phyloP scores from a whole-genome alignment of 495 filamentous ascomycete genomes.

The Podospora anserina region DNA sequence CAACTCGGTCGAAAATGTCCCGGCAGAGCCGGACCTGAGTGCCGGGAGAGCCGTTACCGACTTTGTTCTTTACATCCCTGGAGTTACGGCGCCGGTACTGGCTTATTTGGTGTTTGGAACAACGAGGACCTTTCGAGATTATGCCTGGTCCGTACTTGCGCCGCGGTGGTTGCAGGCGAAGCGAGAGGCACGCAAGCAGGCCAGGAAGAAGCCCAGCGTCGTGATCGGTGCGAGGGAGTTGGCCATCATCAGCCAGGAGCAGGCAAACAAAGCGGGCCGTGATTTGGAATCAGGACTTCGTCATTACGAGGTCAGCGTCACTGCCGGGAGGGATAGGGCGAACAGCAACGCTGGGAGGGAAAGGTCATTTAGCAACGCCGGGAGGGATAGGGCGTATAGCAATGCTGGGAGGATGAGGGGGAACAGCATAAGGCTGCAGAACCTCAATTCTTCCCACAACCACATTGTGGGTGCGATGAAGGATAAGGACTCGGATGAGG shows the following conservation, averaged over 20 bases:
- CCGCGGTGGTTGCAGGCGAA: conserved; percentile 15
- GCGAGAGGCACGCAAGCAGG: neutral
- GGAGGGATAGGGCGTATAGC: neutral
- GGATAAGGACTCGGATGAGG: conserved; percentile 12
- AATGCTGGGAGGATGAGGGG: neutral
- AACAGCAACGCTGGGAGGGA: conserved; percentile 1
- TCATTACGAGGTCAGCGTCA: neutral
- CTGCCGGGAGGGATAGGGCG: neutral
- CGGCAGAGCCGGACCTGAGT: conserved; percentile 35
- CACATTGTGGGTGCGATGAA: neutral
- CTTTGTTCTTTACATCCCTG: conserved; percentile 44
- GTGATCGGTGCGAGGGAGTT: neutral
- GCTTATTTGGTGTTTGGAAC: conserved; percentile 44
- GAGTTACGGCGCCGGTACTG: conserved; percentile 39
- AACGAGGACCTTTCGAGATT: conserved; percentile 37
- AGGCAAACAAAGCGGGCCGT: neutral
- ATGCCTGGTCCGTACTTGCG: conserved; percentile 18
- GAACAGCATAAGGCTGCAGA: neutral
- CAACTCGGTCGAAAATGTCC: conserved; percentile 35
- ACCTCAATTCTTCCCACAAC: neutral
- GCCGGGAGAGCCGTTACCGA: conserved; percentile 36
- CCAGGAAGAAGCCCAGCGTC: neutral
- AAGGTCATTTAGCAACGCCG: neutral
- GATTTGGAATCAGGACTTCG: neutral
- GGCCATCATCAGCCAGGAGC: neutral